Conservation (phyloP, 2,329 filamentous ascomycete species). For the Biscogniauxia sp. region DNA sequence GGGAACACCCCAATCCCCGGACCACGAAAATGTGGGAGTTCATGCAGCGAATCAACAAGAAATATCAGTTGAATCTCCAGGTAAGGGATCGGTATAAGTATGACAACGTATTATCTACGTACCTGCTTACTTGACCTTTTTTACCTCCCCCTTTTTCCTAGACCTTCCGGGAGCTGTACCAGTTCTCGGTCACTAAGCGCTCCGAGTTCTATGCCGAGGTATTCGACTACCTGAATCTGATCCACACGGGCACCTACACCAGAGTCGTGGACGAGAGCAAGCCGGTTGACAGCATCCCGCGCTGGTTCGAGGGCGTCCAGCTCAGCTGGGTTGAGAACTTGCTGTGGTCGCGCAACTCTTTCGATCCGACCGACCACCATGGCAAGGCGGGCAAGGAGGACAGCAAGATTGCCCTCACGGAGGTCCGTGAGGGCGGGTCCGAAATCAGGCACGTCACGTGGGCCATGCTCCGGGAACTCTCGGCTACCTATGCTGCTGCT, state of each 20-base stretch:
- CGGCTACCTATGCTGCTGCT: conserved; percentile 61
- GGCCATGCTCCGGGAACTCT: conserved; percentile 59
- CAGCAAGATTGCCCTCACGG: conserved; percentile 65
- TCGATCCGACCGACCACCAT: conserved; percentile 41
- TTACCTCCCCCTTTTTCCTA: conserved; percentile 28
- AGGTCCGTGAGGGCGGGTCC: conserved; percentile 66
- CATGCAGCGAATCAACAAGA: conserved; percentile 62
- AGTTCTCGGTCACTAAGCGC: conserved; percentile 63
- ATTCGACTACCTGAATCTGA: conserved; percentile 58
- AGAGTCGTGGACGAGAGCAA: conserved; percentile 66
- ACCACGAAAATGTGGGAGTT: conserved; percentile 65
- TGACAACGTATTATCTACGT: background rate
- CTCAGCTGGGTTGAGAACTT: conserved; percentile 82
- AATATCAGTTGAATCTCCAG: conserved; percentile 54
- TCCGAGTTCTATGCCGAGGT: conserved; percentile 64
- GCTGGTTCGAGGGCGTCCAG: conserved; percentile 72
- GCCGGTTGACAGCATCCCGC: conserved; percentile 68
- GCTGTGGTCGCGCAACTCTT: conserved; percentile 55
- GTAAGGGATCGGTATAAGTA: conserved; percentile 38
- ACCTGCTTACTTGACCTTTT: no score
- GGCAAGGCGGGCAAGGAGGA: conserved; percentile 67
- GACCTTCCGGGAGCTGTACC: conserved; percentile 68
- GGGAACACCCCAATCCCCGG: conserved; percentile 63
- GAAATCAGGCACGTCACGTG: conserved; percentile 61
- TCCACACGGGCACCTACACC: conserved; percentile 60